These are phyloP conservation scores for Phylloporus sp. DNA, from an alignment of 768 basidiomycete genomes.

Conservation along the genomic window DNA sequence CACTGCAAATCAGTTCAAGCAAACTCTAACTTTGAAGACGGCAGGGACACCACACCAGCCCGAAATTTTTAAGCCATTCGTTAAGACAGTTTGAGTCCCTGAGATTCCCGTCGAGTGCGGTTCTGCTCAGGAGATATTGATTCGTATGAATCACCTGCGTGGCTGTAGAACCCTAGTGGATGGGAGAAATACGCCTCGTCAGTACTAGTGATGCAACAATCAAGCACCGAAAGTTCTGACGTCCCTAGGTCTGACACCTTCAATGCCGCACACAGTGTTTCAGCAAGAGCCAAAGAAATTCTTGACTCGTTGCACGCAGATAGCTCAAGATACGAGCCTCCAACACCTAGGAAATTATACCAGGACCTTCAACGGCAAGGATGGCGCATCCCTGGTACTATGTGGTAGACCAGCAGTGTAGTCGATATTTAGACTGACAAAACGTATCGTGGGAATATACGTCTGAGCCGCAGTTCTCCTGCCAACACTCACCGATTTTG, in stretches of 20 bases:
- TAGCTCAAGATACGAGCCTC: background rate
- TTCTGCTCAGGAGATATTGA: no score
- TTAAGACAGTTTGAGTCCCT: background rate
- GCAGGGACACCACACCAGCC: no score
- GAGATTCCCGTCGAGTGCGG: no score
- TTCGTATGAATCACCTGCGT: no score
- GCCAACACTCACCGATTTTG: constrained; percentile 23
- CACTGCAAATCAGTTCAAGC: no score
- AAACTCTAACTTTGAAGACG: no score
- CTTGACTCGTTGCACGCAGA: background rate
- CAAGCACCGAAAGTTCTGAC: no score
- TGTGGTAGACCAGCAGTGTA: no score
- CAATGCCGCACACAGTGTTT: background rate
- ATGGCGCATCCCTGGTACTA: background rate
- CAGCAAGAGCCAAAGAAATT: background rate
- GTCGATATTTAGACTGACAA: no score
- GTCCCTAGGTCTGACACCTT: background rate
- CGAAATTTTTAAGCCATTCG: background rate
- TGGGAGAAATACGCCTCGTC: no score
- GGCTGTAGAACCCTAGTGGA: no score
- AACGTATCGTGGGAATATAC: constrained; percentile 22
- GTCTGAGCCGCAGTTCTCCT: background rate
- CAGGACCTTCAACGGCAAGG: background rate
- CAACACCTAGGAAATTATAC: background rate
- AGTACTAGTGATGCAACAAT: no score